Evolutionary conservation across 805 yeast species (phyloP).

Genomic region (Metschnikowia kofuensis): DNA sequence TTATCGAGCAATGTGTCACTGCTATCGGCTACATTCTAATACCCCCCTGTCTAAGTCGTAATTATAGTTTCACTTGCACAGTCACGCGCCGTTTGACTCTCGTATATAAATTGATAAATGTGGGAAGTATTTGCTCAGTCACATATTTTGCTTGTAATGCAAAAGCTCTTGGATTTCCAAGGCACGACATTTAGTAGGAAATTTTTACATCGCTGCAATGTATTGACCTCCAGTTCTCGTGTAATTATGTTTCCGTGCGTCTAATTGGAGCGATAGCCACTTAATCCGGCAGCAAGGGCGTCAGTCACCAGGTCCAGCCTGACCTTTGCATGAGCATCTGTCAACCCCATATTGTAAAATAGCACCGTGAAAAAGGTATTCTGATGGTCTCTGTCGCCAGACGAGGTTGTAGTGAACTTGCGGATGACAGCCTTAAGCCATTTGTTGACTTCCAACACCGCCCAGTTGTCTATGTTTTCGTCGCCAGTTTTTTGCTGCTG

Average conservation of each 20-base stretch:
- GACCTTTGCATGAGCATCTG: conserved; percentile 35
- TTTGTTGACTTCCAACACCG: conserved; percentile 28
- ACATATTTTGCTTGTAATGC: too few species aligned
- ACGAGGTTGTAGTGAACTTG: conserved; percentile 16
- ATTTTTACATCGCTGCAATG: too few species aligned
- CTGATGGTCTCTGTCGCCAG: conserved; percentile 9
- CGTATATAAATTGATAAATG: neutral
- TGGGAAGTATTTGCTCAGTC: neutral
- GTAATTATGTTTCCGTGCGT: neutral
- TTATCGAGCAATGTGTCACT: too few species aligned
- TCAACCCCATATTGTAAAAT: conserved; percentile 28
- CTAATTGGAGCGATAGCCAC: conserved; percentile 25
- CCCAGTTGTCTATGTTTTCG: conserved; percentile 24
- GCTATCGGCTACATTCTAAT: neutral
- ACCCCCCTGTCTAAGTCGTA: neutral
- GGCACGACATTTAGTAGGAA: too few species aligned
- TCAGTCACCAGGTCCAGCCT: conserved; percentile 30
- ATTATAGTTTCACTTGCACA: neutral
- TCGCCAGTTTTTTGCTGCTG: conserved; percentile 17
- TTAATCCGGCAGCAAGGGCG: conserved; percentile 32
- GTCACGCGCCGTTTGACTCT: neutral
- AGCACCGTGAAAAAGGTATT: conserved; percentile 14
- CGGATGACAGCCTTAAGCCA: conserved; percentile 27
- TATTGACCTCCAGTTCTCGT: neutral
- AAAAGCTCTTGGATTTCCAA: too few species aligned